Base-by-base conservation (phyloP, 2,329 filamentous ascomycete genomes). In the Lecanosticta acicola region DNA sequence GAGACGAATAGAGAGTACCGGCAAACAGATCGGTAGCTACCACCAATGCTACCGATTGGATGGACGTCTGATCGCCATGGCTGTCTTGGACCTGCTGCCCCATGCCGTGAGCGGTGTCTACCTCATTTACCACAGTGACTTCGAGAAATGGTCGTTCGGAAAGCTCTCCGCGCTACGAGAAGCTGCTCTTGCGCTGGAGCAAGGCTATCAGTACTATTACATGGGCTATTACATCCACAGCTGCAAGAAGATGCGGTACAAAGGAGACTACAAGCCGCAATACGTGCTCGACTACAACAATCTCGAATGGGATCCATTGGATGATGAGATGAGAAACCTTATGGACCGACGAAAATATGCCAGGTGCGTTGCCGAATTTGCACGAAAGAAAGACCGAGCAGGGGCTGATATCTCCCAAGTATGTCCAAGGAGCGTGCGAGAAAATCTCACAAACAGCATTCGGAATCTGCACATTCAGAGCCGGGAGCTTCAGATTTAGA, bases 161-260 rank as follows among this genome's bases (percentile, higher is more conserved):
- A 93, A 91, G 65, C 67, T 91, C 3, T 82, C 84, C 29, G 87
- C 86, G 1, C 64, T 91, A 50, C 72, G 82, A 50, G 87, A 93
- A 65, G 84, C 87, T 50, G 73, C 80, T 0, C 65, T 93, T 20
- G 83, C 86, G 0, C 68, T 75, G 2, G 85, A 91, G 59, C 72
- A 71, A 4, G 82, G 79, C 0, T 89, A 90, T 57, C 69, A 76
- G 35, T 88, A 80, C 73, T 93, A 87, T 77, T 93, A 91, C 66
- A 83, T 84, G 80, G 80, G 53, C 11, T 55, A 51, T 65, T 93
- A 91, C 59, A 91, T 93, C 48, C 85, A 90, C 63, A 80, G 71
- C 44, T 91, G 86, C 59, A 74, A 78, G 43, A 93, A 93, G 70
- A 91, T 93, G 87, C 75, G 76, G 56, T 93, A 93, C 71, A 93